A percentile compares a stretch with the other conserved stretches of the same genome.
Evolutionary conservation across 768 basidiomycete genomes (phyloP).

Genomic region (Boletus patriciae): DNA sequence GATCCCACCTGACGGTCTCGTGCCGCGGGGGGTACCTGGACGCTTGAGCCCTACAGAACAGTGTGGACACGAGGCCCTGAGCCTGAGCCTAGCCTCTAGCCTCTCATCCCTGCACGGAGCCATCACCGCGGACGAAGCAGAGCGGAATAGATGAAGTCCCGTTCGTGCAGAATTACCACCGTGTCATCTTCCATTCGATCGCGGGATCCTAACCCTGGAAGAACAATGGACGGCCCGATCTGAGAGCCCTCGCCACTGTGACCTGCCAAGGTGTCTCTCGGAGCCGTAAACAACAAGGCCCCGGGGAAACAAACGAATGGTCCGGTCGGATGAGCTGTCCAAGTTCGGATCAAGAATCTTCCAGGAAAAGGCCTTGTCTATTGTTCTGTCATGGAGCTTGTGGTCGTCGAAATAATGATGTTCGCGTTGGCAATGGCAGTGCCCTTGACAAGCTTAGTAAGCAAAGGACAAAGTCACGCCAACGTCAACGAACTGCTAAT

Average conservation of each 20-base stretch:
- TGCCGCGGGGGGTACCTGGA: constrained; percentile 8
- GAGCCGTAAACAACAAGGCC: neutral
- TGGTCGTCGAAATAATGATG: neutral
- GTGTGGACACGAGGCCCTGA: neutral
- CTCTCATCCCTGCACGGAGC: neutral
- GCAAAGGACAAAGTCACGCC: constrained; percentile 23
- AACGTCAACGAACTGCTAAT: constrained; percentile 22
- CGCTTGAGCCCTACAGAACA: neutral
- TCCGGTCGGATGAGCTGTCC: neutral
- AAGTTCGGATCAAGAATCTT: neutral
- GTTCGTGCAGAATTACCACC: constrained; percentile 1
- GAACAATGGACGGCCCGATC: constrained; percentile 11
- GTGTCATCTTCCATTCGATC: constrained; percentile 20
- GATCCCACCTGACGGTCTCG: neutral
- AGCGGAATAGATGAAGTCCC: neutral
- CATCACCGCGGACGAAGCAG: constrained; percentile 23
- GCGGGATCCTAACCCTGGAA: constrained; percentile 8
- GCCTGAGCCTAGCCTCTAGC: neutral
- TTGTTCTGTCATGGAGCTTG: neutral
- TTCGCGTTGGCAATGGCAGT: too few relatives aligned
- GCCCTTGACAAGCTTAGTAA: constrained; percentile 7
- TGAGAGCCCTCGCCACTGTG: constrained; percentile 1
- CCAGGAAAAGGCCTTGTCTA: neutral
- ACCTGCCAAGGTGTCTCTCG: neutral
- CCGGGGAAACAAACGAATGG: neutral